A percentile compares a stretch with the other conserved stretches of the same genome.
Conservation (phyloP, 352 stramenopile species). For the Thraustotheca clavata region DNA sequence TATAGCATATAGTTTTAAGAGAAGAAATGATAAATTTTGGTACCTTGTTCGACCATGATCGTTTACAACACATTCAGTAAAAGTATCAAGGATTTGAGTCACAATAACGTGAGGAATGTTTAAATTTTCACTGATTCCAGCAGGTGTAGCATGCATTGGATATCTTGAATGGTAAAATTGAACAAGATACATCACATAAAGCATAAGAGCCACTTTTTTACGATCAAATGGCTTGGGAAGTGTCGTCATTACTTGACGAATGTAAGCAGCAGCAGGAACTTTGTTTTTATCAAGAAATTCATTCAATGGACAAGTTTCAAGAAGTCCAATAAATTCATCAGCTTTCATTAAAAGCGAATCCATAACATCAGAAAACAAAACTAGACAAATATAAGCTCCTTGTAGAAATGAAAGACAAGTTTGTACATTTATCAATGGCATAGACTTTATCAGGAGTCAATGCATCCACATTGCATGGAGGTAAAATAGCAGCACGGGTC, state of each 20-base stretch:
- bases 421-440: constrained; percentile 72
- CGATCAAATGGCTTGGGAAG: constrained; percentile 59
- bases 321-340: constrained; percentile 52
- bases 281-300: constrained; percentile 44
- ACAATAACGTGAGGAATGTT: constrained; percentile 63
- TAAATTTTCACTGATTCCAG: constrained; percentile 65
- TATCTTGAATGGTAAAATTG: constrained; percentile 56
- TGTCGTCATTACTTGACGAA: constrained; percentile 56
- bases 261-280: constrained; percentile 34
- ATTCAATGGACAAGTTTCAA: constrained; percentile 42
- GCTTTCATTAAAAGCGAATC: constrained; percentile 70
- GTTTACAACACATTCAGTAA: constrained; percentile 49
- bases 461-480: constrained; percentile 61
- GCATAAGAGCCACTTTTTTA: constrained; percentile 53
- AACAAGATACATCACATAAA: constrained; percentile 67
- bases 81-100: constrained; percentile 59
- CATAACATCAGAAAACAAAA: constrained; percentile 59
- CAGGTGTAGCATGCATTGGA: constrained; percentile 28
- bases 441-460: constrained; percentile 70
- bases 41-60: constrained; percentile 40
- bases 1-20: constrained; percentile 6
- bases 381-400: constrained; percentile 22
- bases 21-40: not conserved
- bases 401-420: constrained; percentile 18
- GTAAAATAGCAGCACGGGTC: constrained; percentile 52